Conservation (phyloP, 164 flowering plant species). For the Macadamia tetraphylla region DNA sequence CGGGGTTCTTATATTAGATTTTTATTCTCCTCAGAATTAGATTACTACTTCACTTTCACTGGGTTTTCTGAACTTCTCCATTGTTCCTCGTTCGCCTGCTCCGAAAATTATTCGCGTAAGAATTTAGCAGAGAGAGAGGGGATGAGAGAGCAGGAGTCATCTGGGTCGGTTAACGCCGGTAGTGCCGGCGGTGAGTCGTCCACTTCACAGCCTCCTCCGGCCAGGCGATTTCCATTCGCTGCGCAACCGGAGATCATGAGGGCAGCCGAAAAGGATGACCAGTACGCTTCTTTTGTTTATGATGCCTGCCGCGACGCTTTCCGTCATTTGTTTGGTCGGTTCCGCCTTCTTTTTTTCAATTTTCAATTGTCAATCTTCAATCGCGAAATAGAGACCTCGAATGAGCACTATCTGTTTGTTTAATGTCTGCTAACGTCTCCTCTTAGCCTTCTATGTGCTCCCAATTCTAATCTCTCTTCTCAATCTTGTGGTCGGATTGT, state of each 20-base stretch:
- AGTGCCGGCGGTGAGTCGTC: neutral
- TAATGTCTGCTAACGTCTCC: too few relatives aligned
- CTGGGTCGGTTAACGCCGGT: neutral
- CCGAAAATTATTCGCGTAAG: too few relatives aligned
- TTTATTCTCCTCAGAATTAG: too few relatives aligned
- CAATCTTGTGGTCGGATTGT: neutral
- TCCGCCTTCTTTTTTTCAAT: too few relatives aligned
- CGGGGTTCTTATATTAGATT: too few relatives aligned
- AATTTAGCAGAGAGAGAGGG: too few relatives aligned
- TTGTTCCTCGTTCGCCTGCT: too few relatives aligned
- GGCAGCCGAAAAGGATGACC: slow-evolving; percentile 98
- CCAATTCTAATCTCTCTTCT: too few relatives aligned
- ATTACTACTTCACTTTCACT: too few relatives aligned
- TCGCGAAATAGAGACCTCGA: neutral
- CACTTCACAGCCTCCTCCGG: slow-evolving; percentile 12
- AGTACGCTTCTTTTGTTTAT: slow-evolving; percentile 81
- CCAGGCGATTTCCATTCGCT: slow-evolving; percentile 67
- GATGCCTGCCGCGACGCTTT: slow-evolving; percentile 98
- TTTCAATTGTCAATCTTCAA: neutral
- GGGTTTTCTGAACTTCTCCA: too few relatives aligned
- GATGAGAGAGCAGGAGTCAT: neutral
- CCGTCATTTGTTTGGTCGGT: slow-evolving; percentile 81
- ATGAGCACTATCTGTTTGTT: too few relatives aligned
- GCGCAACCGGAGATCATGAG: slow-evolving; percentile 98
- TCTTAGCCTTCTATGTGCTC: too few relatives aligned